Base-by-base conservation (phyloP, 2,329 filamentous ascomycete species). In the Trichoderma afroharzianum region DNA sequence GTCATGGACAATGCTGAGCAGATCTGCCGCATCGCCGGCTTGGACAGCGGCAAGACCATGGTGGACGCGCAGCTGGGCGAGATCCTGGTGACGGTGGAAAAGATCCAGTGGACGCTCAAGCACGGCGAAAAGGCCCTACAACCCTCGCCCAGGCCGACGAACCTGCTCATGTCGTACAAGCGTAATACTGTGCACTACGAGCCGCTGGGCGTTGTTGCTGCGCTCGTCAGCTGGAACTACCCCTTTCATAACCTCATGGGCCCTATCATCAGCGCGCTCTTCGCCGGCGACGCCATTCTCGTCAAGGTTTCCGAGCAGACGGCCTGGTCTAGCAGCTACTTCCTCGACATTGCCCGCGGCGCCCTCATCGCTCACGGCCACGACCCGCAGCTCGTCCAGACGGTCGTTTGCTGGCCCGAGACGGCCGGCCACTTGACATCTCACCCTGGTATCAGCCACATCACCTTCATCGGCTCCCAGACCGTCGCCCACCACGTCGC, bases 161-260 rank as follows among this genome's bases (percentile, higher is more conserved):
- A 97, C 81, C 86, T 97, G 59, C 87, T 99, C 74, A 97, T 99
- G 94, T 89, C 91, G 82, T 98, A 98, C 83, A 99, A 99, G 87
- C 90, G 88, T 80, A 98, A 98, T 79, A 91, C 91, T 73, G 94
- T 99, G 32, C 85, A 88, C 63, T 99, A 97, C 81, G 95, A 99
- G 82, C 95, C 96, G 15, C 85, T 98, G 24, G 96, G 96, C 18
- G 94, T 99, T 43, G 93, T 99, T 6, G 92, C 94, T 12, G 95
- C 96, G 21, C 91, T 95, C 67, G 94, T 99, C 57, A 96, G 93
- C 79, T 99, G 96, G 96, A 99, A 99, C 84, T 98, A 94, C 80
- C 91, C 93, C 58, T 97, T 98, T 82, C 96, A 99, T 84, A 99
- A 99, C 82, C 86, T 98, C 74, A 89, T 98, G 61, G 94, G 93